Evolutionary conservation across 2,329 filamentous ascomycete genomes (phyloP).

Genomic region (Paracoccidioides brasiliensis): DNA sequence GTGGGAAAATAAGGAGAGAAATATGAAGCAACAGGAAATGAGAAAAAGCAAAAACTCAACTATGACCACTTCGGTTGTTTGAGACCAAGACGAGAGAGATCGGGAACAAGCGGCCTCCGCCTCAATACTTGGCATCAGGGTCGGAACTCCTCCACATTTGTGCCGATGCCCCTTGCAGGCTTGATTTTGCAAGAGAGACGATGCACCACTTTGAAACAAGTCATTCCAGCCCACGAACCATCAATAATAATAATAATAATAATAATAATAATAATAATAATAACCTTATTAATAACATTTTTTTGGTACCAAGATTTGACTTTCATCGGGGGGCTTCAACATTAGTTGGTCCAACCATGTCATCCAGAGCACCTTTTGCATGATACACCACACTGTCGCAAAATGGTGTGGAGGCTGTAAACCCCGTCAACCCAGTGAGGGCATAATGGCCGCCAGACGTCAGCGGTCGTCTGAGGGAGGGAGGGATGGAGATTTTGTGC

Average conservation of each 20-base stretch:
- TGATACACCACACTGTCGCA: not conserved
- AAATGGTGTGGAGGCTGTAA: not conserved
- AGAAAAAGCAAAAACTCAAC: not conserved
- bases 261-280: too few relatives aligned
- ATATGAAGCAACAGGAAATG: not conserved
- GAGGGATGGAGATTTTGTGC: not conserved
- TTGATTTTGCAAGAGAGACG: too few relatives aligned
- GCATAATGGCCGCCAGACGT: not conserved
- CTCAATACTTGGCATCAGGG: slow-evolving; percentile 1
- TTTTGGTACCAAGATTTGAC: too few relatives aligned
- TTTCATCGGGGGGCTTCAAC: not conserved
- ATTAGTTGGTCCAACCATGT: not conserved
- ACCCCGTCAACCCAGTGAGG: too few relatives aligned
- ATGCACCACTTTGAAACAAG: not conserved
- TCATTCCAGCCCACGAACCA: not conserved
- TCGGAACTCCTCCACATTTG: not conserved
- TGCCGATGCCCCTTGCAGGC: not conserved
- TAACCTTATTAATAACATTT: too few relatives aligned
- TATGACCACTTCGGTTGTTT: not conserved
- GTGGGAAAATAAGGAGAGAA: not conserved
- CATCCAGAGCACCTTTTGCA: too few relatives aligned
- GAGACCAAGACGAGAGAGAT: not conserved
- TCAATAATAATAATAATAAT: too few relatives aligned
- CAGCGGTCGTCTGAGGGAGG: not conserved
- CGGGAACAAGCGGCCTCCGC: not conserved